phyloP scores from a whole-genome alignment of 75 land plant genomes.

The Ceratopteris richardii region DNA sequence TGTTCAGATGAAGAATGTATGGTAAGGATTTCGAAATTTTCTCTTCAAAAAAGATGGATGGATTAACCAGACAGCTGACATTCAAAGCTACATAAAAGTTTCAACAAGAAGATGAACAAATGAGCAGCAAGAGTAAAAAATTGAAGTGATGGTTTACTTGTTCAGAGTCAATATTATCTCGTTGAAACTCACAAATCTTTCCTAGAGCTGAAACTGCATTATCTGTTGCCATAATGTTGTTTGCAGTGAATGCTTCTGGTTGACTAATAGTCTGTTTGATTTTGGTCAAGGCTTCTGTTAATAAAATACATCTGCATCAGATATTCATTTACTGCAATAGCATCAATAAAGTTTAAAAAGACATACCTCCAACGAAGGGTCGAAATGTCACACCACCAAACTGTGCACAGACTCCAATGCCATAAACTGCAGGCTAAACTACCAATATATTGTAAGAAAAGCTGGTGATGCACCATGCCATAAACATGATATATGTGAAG shows the following conservation, averaged over 20 bases:
- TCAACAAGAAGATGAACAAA: not conserved
- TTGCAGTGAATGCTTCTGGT: conserved; percentile 52
- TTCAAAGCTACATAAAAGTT: no score
- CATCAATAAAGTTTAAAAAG: no score
- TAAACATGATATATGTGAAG: not conserved
- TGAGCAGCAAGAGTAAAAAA: no score
- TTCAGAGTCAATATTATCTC: conserved; percentile 59
- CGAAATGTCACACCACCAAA: conserved; percentile 64
- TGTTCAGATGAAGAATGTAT: no score
- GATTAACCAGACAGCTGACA: no score
- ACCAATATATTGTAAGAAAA: not conserved
- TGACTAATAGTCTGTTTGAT: conserved; percentile 59
- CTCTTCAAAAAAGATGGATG: no score
- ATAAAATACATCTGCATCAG: no score
- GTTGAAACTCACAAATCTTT: conserved; percentile 70
- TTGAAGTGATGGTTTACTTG: no score
- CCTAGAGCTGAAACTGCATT: conserved; percentile 90
- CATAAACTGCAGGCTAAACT: conserved; percentile 78
- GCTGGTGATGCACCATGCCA: not conserved
- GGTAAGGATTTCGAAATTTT: no score
- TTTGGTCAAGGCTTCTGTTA: conserved; percentile 67
- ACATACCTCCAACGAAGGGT: conserved; percentile 74
- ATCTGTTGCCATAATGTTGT: conserved; percentile 77
- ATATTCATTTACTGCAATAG: no score
- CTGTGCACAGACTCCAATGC: conserved; percentile 89